Base-by-base conservation (phyloP, 805 yeast species). In the Spathaspora girioi region DNA sequence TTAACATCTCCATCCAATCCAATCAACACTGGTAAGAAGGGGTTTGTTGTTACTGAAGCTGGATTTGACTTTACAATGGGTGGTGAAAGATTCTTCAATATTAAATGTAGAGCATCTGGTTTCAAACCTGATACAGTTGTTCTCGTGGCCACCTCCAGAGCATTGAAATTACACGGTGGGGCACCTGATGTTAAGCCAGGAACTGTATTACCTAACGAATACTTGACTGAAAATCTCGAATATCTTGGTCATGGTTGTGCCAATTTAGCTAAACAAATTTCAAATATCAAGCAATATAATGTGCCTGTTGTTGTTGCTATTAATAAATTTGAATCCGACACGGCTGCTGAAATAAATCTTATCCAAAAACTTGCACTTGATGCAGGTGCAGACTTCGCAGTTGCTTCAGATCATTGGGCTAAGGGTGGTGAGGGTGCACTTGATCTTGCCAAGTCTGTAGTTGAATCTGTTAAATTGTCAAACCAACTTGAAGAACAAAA, bases 11-110 rank as follows among this genome's bases (percentile, higher is more conserved):
- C 78, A 17, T 64, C 73, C 55, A 77, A 63, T 70, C 69, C 79
- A 56, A 65, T 66, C 51, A 74, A 74, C 60, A 68, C 61, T 54
- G 79, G 83, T 49, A 48, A 47, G 51, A 75, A 77, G 54, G 98
- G 98, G 58, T 93, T 82, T 66, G 98, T 91, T 50, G 89, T 93
- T 54, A 93, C 99, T 47, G 99, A 93, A 71, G 97, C 98, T 40
- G 99, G 99, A 49, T 93, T 93, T 73, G 98, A 93, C 71, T 93
- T 94, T 78, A 93, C 97, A 46, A 93, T 93, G 98, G 99, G 99
- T 58, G 98, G 98, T 60, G 99, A 93, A 77, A 82, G 98, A 64
- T 93, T 93, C 75, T 82, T 93, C 72, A 90, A 93, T 76, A 93
- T 93, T 70, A 93, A 93, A 76, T 91, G 97, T 70, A 85, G 98